Base-by-base conservation (phyloP, 78 protist genomes). In the Protostelium mycophagum region DNA sequence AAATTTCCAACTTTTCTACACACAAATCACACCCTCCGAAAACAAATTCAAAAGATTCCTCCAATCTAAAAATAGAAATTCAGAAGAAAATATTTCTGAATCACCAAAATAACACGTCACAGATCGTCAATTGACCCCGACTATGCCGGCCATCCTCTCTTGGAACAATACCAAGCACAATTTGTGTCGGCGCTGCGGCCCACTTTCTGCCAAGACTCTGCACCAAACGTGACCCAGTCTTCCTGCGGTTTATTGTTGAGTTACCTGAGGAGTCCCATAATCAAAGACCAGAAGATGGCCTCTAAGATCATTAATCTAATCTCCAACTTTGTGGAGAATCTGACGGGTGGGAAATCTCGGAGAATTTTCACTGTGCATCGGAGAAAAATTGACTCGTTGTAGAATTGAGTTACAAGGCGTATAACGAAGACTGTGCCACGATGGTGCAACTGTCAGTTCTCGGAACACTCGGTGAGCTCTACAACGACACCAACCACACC, bases 91-190 rank as follows among this genome's bases (percentile, higher is more conserved):
- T n/a, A n/a, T n/a, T n/a, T n/a, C n/a, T n/a, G n/a, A n/a, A n/a
- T n/a, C n/a, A n/a, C n/a, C n/a, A n/a, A n/a, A n/a, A n/a, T n/a
- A n/a, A n/a, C n/a, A n/a, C n/a, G n/a, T n/a, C n/a, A n/a, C n/a
- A n/a, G n/a, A n/a, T n/a, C n/a, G n/a, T n/a, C 91, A 0, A 85
- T 83, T 25, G 94, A 92, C 83, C 94, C 94, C 39, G 94, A 92
- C 39, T 92, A 92, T 73, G 94, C 89, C 36, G 94, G 94, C 63
- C 94, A 92, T 92, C 88, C 90, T 10, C 63, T 92, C 10, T 85
- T 92, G 23, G 94, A 92, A 10, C 89, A 90, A 28, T 92, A 92
- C 37, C 94, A 92, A 92, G 94, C 94, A 23, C 94, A 92, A 36
- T 90, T 92, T 28, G 90, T 92, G 91, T 92, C 94, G 31, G 91